phyloP scores from a whole-genome alignment of 2,329 filamentous ascomycete genomes.

The Botrytis tulipae region DNA sequence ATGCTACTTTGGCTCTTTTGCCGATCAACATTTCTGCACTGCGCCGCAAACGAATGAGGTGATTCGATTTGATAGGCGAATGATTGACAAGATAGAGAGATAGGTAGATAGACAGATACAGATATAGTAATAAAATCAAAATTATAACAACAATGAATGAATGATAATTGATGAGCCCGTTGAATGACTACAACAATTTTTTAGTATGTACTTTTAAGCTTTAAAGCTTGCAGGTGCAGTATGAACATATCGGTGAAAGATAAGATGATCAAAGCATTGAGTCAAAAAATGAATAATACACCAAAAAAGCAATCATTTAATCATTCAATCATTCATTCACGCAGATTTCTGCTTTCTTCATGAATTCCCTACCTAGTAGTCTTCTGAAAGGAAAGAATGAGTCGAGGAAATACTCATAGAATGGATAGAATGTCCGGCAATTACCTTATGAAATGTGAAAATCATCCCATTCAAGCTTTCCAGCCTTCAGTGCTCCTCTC shows the following conservation, averaged over 20 bases:
- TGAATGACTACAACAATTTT: slow-evolving; percentile 16
- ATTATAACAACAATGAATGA: background rate
- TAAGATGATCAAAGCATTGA: background rate
- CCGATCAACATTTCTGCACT: slow-evolving; percentile 18
- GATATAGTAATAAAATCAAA: background rate
- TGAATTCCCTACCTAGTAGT: background rate
- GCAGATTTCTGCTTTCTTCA: background rate
- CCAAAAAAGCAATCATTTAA: background rate
- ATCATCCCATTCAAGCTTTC: background rate
- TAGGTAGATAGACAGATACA: background rate
- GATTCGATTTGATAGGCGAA: background rate
- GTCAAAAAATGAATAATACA: background rate
- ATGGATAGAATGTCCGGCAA: background rate
- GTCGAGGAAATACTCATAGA: background rate
- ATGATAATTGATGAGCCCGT: background rate
- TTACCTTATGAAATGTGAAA: background rate
- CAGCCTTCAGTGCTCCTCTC: background rate
- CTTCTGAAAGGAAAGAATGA: background rate
- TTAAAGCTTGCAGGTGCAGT: background rate
- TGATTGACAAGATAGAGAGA: background rate
- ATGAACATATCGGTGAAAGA: background rate
- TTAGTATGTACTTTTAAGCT: background rate
- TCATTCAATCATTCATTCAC: background rate
- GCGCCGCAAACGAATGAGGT: background rate
- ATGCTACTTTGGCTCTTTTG: slow-evolving; percentile 8